Base-by-base conservation (phyloP, 352 stramenopile genomes). In the Globisporangium paroecandrum region DNA sequence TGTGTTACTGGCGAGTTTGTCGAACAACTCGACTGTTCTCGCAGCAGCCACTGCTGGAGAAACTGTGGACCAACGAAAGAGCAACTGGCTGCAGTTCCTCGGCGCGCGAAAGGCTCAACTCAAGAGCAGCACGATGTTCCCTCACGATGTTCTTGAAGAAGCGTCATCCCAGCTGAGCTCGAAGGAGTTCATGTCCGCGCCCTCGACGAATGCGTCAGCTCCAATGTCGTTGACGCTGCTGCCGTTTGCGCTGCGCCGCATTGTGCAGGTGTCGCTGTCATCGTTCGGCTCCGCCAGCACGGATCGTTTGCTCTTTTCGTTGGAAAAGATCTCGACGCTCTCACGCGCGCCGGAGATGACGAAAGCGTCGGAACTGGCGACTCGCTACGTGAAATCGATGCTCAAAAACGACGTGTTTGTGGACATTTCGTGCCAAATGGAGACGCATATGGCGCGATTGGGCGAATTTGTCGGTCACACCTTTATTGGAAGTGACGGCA, bases 241-340 rank as follows among this genome's bases (percentile, higher is more conserved):
- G 4, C 83, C 81, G 41, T 94, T 91, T 51, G 85, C 76, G 8
- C 65, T 94, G 62, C 78, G 75, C 25, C 74, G 81, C 9, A 72
- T 91, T 54, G 69, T 89, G 8, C 64, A 89, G 46, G 64, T 87
- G n/a, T 74, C 68, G 5, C 63, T 70, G 46, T 61, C 77, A 7
- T 77, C 69, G 27, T 79, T 72, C 15, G 76, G 68, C 20, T 51
- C 73, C 18, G 75, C 87, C n/a, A 79, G 74, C 51, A 68, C 81
- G 0, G 81, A 87, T 0, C 82, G 73, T 1, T 57, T 94, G 46
- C 58, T 89, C 24, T 89, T 91, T 51, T 69, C 77, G 6, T 65
- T 94, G 66, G 83, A 94, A 25, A 89, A 86, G 36, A 70, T 94
- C 41, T 65, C 78, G 9, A 66, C 64, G 43, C 25, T 56, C 8